Percentiles rank a stretch among this genome's conserved stretches.
Conservation (phyloP, 345 rosid species). For the Crucihimalaya himalaica region DNA sequence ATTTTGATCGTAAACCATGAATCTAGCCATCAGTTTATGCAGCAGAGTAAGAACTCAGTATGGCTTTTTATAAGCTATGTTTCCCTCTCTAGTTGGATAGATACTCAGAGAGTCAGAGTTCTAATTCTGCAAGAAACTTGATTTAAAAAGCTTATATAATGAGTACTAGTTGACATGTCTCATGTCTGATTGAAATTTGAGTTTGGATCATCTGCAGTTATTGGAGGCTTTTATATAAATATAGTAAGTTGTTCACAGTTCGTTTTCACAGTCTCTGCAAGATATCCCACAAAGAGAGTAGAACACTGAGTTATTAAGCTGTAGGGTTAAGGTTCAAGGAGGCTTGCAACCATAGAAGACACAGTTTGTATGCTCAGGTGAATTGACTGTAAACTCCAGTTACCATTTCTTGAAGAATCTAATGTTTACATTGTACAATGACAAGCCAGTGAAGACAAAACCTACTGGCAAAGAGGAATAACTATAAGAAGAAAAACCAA, state of each 20-base stretch:
- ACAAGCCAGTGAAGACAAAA: constrained; percentile 32
- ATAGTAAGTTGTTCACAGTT: constrained; percentile 17
- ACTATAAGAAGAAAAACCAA: constrained; percentile 20
- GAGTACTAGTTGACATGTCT: constrained; percentile 35
- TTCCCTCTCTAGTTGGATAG: constrained; percentile 3
- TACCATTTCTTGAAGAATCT: constrained; percentile 28
- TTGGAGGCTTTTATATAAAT: constrained; percentile 1
- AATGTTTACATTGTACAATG: constrained; percentile 28
- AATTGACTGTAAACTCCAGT: constrained; percentile 9
- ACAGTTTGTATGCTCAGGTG: not conserved
- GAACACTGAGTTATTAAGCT: not conserved
- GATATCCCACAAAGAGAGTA: constrained; percentile 4
- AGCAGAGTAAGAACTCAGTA: not conserved
- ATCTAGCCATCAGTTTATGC: not conserved
- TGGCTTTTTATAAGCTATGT: constrained; percentile 28
- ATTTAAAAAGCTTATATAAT: constrained; percentile 22
- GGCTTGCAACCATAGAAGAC: not conserved
- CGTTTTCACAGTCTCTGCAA: constrained; percentile 28
- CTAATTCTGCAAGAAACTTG: constrained; percentile 27
- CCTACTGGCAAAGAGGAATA: constrained; percentile 24
- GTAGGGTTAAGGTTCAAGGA: not conserved
- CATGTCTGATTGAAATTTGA: not conserved
- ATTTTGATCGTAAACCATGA: constrained; percentile 34
- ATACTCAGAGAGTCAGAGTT: constrained; percentile 1
- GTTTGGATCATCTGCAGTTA: not conserved